Base-by-base conservation (phyloP, 768 basidiomycete species). In the Crucibulum laeve region DNA sequence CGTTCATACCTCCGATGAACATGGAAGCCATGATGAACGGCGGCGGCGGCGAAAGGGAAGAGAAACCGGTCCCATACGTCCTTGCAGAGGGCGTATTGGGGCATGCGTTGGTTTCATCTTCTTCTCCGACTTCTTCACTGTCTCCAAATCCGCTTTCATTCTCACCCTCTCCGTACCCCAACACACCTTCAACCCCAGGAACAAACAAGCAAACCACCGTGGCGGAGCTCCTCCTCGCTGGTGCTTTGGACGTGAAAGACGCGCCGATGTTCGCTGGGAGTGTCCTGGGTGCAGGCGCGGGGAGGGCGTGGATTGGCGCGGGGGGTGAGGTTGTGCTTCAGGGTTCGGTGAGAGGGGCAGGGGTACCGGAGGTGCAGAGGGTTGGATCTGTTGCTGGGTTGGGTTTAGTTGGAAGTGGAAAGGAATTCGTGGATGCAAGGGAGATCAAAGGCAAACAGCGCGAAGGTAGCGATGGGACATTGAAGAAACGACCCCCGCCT, bases 151-250 rank as follows among this genome's bases (percentile, higher is more conserved):
- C n/a, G n/a, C n/a, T n/a, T n/a, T n/a, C n/a, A n/a, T n/a, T n/a
- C n/a, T n/a, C n/a, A n/a, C n/a, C n/a, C n/a, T n/a, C n/a, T n/a
- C n/a, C n/a, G n/a, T n/a, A n/a, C n/a, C n/a, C n/a, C n/a, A n/a
- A n/a, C n/a, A n/a, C n/a, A n/a, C n/a, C n/a, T n/a, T n/a, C n/a
- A n/a, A n/a, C n/a, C n/a, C 34, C 33, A 11, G 19, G 14, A 34
- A 21, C 30, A 15, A 38, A 28, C 17, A 38, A 33, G 34, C 21
- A 54, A 41, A 54, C 52, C 25, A 26, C 60, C 1, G 64, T 57
- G n/a, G 67, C 63, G 45, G 47, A 56, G 35, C 35, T 67, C 6
- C 38, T 67, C 1, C 43, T 58, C 37, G n/a, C 40, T 43, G 41
- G 36, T 18, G 49, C 45, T 3, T 34, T 45, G 4, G 52, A 45